Evolutionary conservation across 441 rosid species (phyloP), one percentile per base, ranked within the genome.

Genomic region (Eutrema salsugineum): DNA sequence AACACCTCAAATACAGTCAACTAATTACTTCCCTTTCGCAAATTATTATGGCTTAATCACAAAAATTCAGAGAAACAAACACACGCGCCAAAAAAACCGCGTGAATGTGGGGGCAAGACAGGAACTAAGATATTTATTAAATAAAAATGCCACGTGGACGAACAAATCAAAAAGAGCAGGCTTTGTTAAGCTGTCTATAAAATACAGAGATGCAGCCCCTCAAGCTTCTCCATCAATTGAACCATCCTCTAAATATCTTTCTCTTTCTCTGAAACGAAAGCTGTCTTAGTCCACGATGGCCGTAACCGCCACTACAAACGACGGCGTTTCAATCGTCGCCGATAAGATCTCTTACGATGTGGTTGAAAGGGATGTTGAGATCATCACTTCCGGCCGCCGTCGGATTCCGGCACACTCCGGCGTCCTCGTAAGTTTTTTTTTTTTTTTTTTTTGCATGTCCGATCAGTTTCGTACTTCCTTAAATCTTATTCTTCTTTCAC

Each of bases 321-420:
- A 48, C 46, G 28, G 27, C 20, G 57, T 33, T 43, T 67, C 75
- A 0, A 0, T 7, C 1, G 46, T 5, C 66, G 58, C 77, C 60
- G 64, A 59, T 32, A 61, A 38, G 27, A 16, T 30, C 5, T 57
- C 71, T 9, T 22, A 74, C 28, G 75, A 71, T 16, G 74, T 81
- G n/a, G 83, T 87, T 2, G 81, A 82, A 53, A 77, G 87, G 0
- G 92, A 93, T 66, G 83, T 91, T 66, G 78, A 77, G 30, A 79
- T 93, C 77, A 73, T 89, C 70, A 88, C 98, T 50, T 84, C 98
- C 70, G 86, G 81, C 38, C 90, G 89, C 71, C 82, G 76, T 8
- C 86, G 88, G 47, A 85, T 93, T 75, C 87, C 94, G 1, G 88
- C 87, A 5, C 96, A 91, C 78, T 79, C 86, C 54, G 44, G 83